Evolutionary conservation across 352 stramenopile genomes (phyloP).

Genomic region (Hyphochytrium catenoides): DNA sequence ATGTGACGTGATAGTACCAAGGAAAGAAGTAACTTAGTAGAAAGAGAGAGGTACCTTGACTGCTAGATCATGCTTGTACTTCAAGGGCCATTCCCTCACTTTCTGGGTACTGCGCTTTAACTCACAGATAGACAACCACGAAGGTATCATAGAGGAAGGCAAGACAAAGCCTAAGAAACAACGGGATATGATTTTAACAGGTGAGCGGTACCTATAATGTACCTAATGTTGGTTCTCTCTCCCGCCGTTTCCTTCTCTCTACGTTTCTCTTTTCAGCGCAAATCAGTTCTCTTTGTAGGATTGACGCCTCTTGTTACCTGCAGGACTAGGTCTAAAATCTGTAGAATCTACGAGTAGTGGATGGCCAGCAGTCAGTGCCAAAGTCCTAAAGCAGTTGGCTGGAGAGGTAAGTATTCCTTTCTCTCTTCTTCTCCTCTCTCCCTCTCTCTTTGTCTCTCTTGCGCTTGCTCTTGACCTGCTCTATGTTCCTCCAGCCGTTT

Average conservation of each 20-base stretch:
- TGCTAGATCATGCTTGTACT: no score
- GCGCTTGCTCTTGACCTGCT: not conserved
- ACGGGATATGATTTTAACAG: constrained; percentile 8
- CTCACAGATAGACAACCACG: no score
- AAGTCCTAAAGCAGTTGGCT: constrained; percentile 78
- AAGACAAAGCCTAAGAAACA: constrained; percentile 14
- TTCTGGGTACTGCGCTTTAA: no score
- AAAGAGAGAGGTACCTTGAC: constrained; percentile 53
- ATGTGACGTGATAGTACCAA: constrained; percentile 26
- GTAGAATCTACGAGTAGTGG: constrained; percentile 75
- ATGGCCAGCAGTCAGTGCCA: constrained; percentile 69
- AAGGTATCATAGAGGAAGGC: constrained; percentile 10
- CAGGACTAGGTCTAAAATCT: constrained; percentile 69
- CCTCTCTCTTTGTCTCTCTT: constrained; percentile 2
- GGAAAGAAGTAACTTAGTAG: constrained; percentile 39
- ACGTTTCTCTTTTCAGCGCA: no score
- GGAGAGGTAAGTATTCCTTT: constrained; percentile 26
- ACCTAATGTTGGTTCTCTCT: no score
- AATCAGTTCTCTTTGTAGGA: no score
- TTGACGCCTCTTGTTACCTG: no score
- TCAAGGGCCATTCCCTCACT: no score
- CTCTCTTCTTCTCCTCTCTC: constrained; percentile 5
- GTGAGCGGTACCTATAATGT: no score
- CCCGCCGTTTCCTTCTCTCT: no score
- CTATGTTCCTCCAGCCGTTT: constrained; percentile 23